Percentiles rank a stretch among this genome's conserved stretches.
Evolutionary conservation across 176 grass and related monocot species (phyloP).

Genomic region (Hyparrhenia diplandra): DNA sequence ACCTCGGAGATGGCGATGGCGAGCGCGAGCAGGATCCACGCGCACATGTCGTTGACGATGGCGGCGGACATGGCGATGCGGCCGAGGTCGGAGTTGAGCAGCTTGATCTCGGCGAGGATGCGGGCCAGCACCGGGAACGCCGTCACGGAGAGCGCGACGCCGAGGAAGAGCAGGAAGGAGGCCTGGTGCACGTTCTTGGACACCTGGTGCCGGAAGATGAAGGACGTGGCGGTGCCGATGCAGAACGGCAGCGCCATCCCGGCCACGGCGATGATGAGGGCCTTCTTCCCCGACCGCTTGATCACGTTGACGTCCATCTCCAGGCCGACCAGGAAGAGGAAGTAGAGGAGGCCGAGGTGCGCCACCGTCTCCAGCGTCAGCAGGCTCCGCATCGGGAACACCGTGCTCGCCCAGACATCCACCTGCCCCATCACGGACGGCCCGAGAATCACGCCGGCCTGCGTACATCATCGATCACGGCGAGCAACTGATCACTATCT

Average conservation of each 20-base stretch:
- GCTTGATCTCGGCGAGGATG: conserved; percentile 82
- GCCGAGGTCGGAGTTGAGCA: conserved; percentile 65
- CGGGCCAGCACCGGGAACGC: conserved; percentile 85
- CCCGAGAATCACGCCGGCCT: conserved; percentile 46
- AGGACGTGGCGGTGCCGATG: conserved; percentile 44
- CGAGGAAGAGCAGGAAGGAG: conserved; percentile 78
- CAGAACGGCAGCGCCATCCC: conserved; percentile 40
- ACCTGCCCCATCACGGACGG: conserved; percentile 61
- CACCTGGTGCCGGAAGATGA: conserved; percentile 48
- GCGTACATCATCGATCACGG: no score
- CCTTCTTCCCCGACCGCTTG: conserved; percentile 42
- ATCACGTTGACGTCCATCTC: conserved; percentile 63
- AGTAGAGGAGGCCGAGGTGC: conserved; percentile 58
- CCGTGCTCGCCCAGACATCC: conserved; percentile 12
- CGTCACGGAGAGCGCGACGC: conserved; percentile 68
- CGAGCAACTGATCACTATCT: no score
- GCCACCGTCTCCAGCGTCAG: conserved; percentile 69
- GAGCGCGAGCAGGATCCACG: conserved; percentile 68
- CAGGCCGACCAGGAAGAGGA: conserved; percentile 60
- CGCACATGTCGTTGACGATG: conserved; percentile 68
- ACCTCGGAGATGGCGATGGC: conserved; percentile 61
- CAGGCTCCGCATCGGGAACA: conserved; percentile 49
- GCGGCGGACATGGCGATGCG: conserved; percentile 63
- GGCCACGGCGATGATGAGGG: conserved; percentile 41
- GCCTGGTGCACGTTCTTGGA: conserved; percentile 42